Evolutionary conservation across 2,329 filamentous ascomycete species (phyloP).

Genomic region (Xylogone sp.): DNA sequence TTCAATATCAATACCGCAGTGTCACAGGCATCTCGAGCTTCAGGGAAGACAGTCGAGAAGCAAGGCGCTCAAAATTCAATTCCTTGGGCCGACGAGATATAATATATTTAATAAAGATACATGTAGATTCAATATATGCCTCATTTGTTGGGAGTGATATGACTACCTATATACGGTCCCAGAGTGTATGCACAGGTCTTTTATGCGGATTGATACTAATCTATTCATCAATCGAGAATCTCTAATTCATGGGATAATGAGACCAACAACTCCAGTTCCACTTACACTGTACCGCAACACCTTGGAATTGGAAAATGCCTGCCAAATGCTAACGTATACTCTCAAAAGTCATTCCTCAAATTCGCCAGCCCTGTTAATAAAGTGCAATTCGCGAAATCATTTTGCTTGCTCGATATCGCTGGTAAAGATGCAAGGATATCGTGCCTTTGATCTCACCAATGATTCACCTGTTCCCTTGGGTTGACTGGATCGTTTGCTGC

Average conservation of each 20-base stretch:
- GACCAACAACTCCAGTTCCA: neutral
- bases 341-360: conserved; percentile 2
- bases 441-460: neutral
- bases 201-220: neutral
- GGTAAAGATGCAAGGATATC: neutral
- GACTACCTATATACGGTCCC: neutral
- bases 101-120: neutral
- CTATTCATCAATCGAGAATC: neutral
- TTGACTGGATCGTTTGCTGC: neutral
- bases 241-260: neutral
- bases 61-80: conserved; percentile 64
- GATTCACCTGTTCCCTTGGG: neutral
- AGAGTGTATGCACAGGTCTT: neutral
- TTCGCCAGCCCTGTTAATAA: conserved; percentile 3
- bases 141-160: neutral
- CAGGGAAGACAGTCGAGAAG: conserved; percentile 63
- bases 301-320: neutral
- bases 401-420: conserved; percentile 1
- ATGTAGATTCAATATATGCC: neutral
- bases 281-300: conserved; percentile 1
- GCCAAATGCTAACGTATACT: neutral
- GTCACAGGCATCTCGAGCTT: conserved; percentile 55
- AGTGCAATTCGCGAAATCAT: neutral
- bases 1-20: conserved; percentile 56
- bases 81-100: conserved; percentile 57